phyloP scores from a whole-genome alignment of 495 filamentous ascomycete species.

The Penicillium desertorum region DNA sequence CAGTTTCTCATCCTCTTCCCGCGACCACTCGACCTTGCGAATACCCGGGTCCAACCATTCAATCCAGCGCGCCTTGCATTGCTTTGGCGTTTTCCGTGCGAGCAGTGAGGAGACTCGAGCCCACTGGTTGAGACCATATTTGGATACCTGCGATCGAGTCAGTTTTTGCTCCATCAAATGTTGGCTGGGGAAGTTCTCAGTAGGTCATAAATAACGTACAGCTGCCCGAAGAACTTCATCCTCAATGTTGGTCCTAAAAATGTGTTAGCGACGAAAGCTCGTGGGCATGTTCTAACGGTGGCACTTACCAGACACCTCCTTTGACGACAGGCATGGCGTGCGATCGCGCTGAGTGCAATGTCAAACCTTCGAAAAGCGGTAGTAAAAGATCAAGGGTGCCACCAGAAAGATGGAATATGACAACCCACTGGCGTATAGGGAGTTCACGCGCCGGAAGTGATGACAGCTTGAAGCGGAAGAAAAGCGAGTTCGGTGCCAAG shows the following conservation, averaged over 20 bases:
- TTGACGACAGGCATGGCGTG: conserved; percentile 89
- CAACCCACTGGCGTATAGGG: conserved; percentile 15
- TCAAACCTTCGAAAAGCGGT: neutral
- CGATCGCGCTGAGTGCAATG: conserved; percentile 13
- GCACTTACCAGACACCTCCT: conserved; percentile 87
- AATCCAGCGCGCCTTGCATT: conserved; percentile 97
- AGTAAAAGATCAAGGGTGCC: conserved; percentile 6
- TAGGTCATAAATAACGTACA: conserved; percentile 28
- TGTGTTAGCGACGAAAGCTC: conserved; percentile 25
- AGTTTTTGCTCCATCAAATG: conserved; percentile 12
- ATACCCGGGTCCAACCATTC: conserved; percentile 99
- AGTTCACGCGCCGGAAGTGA: conserved; percentile 22
- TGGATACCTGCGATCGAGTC: conserved; percentile 63
- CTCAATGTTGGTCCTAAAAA: conserved; percentile 64
- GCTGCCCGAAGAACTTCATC: conserved; percentile 97
- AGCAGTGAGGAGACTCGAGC: conserved; percentile 96
- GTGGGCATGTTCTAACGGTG: conserved; percentile 32
- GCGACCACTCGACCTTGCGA: conserved; percentile 97
- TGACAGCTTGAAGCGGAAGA: conserved; percentile 22
- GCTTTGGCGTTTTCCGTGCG: conserved; percentile 96
- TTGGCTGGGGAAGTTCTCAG: neutral
- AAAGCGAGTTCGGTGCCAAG: conserved; percentile 27
- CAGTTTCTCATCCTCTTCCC: conserved; percentile 97
- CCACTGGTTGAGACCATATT: conserved; percentile 98
- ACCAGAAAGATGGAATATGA: conserved; percentile 21